Evolutionary conservation across 805 yeast genomes (phyloP).

Genomic region (Wickerhamomyces xylosicus): DNA sequence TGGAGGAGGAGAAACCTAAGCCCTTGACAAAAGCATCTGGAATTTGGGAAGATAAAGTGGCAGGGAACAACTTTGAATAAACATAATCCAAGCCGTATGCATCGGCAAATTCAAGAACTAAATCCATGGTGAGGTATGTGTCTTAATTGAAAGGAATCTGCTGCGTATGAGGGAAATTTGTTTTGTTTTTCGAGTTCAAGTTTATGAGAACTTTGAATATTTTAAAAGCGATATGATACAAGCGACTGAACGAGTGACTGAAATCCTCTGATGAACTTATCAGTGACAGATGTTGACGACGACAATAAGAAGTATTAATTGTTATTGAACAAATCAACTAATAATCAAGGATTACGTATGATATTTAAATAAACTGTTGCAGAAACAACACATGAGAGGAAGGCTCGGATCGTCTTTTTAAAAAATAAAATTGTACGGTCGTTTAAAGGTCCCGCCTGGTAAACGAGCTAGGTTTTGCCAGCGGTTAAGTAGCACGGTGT

Average conservation of each 20-base stretch:
- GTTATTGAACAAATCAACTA: too few species aligned
- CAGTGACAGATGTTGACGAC: too few species aligned
- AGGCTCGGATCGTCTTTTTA: too few species aligned
- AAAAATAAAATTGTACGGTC: too few species aligned
- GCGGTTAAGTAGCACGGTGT: too few species aligned
- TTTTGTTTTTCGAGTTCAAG: slow-evolving; percentile 1
- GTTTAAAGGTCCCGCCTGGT: too few species aligned
- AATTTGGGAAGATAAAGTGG: slow-evolving; percentile 30
- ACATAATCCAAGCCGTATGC: slow-evolving; percentile 61
- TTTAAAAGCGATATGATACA: neutral
- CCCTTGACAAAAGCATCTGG: slow-evolving; percentile 21
- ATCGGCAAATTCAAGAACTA: slow-evolving; percentile 76
- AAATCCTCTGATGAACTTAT: too few species aligned
- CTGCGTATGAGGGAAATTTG: neutral
- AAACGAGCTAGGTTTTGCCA: too few species aligned
- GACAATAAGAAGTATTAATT: too few species aligned
- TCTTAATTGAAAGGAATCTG: neutral
- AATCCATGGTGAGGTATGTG: slow-evolving; percentile 61
- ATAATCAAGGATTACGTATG: too few species aligned
- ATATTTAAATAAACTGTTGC: too few species aligned
- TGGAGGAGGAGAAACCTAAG: slow-evolving; percentile 10
- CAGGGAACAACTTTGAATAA: slow-evolving; percentile 64
- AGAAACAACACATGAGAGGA: too few species aligned
- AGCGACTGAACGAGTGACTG: neutral
- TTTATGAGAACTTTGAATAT: neutral